Evolutionary conservation across 306 rosid genomes (phyloP).

Genomic region (Rubus idaeus): DNA sequence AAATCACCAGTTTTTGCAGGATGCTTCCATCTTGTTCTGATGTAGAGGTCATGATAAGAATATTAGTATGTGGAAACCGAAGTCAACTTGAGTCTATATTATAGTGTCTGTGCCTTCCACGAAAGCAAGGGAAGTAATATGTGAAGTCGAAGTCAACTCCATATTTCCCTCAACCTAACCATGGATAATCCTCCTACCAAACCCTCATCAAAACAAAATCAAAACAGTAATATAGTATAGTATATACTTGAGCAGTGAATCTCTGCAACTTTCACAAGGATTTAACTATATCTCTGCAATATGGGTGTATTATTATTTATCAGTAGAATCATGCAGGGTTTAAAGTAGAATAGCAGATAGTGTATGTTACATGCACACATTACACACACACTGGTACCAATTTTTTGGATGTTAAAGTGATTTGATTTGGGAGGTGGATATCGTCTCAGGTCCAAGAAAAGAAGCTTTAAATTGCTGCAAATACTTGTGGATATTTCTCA

Average conservation of each 20-base stretch:
- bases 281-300: not conserved
- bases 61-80: not conserved
- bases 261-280: constrained; percentile 1
- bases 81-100: not conserved
- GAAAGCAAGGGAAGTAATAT: not conserved
- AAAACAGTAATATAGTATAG: not conserved
- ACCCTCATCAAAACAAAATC: not conserved
- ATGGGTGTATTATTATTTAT: no score
- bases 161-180: not conserved
- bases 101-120: not conserved
- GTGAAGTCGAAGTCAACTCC: not conserved
- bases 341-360: not conserved
- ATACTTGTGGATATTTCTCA: not conserved
- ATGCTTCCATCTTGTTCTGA: not conserved
- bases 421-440: no score
- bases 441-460: not conserved
- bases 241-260: not conserved
- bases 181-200: not conserved
- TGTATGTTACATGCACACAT: not conserved
- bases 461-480: no score
- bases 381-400: not conserved
- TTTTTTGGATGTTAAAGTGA: no score
- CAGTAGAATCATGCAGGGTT: no score
- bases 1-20: not conserved
- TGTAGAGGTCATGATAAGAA: not conserved